Evolutionary conservation across 352 stramenopile genomes (phyloP).

Genomic region (Chrysophaeum taylorii): DNA sequence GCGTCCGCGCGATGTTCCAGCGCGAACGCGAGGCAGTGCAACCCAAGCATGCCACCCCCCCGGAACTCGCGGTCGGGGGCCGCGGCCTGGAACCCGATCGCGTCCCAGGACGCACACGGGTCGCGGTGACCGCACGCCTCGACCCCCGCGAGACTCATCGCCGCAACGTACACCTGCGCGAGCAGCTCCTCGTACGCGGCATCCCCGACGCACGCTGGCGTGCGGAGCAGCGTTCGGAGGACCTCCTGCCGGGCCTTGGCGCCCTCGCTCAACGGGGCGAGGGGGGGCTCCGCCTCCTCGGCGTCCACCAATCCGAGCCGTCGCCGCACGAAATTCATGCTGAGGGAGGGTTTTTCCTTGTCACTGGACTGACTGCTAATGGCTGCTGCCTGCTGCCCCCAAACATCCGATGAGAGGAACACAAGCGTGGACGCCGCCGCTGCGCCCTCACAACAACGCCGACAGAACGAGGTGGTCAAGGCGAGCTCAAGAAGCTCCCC

Average conservation of each 20-base stretch:
- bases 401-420: too few species aligned
- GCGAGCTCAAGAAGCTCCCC: too few species aligned
- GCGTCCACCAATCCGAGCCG: too few species aligned
- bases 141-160: neutral
- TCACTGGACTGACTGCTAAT: too few species aligned
- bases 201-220: neutral
- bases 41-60: neutral
- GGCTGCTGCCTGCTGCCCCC: too few species aligned
- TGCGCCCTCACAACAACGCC: too few species aligned
- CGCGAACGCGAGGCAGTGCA: conserved; percentile 4
- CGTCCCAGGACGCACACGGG: neutral
- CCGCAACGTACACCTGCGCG: neutral
- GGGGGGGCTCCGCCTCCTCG: too few species aligned
- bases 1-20: neutral
- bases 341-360: too few species aligned
- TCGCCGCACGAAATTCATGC: too few species aligned
- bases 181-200: neutral
- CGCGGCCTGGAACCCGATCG: conserved; percentile 2
- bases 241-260: neutral
- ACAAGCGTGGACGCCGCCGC: too few species aligned
- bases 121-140: neutral
- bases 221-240: neutral
- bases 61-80: conserved; percentile 15
- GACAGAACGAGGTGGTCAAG: too few species aligned
- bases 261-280: neutral